Base-by-base conservation (phyloP, 768 basidiomycete genomes). In the Hygrophorus pudorinus region DNA sequence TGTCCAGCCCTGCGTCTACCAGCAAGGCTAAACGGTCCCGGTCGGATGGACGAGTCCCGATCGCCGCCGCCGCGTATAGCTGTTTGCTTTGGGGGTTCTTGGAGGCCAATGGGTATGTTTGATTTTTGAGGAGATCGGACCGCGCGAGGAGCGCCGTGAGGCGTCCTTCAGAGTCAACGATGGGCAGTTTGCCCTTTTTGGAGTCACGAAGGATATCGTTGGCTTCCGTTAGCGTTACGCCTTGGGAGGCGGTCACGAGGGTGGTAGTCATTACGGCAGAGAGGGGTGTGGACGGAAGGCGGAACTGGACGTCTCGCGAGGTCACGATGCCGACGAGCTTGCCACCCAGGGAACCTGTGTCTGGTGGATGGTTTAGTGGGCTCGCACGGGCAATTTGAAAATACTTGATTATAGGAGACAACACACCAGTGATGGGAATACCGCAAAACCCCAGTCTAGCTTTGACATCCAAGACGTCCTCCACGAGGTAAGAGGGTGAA, bases 281-380 rank as follows among this genome's bases (percentile, higher is more conserved):
- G 31, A 98, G 77, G n/a, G 68, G 63, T 0, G 79, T 76, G 0
- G 70, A 60, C 1, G 77, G 66, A 39, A 79, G 68, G 44, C 82
- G 83, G 73, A 98, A 99, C 62, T 97, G 93, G 49, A 98, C 77
- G 62, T 99, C 96, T 53, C 96, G 88, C 20, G 85, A 79, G 9
- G 96, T 98, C 51, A 98, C 91, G 51, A 98, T 98, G 40, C 96
- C 96, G 48, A 97, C 72, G 35, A 99, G 85, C 63, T 87, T 93
- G 33, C 90, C 88, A 33, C 91, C 90, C 29, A 96, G 69, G 5
- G 70, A 67, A 31, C 94, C 96, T 11, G 81, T 81, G 49, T 96
- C 93, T 96, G 60, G 8, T 28, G 44, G 42, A 51, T 21, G 41
- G 48, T 39, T 65, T 31, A 64, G 57, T n/a, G n/a, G n/a, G n/a